Conservation (phyloP, 2,329 filamentous ascomycete species). For the Aspergillus jensenii region DNA sequence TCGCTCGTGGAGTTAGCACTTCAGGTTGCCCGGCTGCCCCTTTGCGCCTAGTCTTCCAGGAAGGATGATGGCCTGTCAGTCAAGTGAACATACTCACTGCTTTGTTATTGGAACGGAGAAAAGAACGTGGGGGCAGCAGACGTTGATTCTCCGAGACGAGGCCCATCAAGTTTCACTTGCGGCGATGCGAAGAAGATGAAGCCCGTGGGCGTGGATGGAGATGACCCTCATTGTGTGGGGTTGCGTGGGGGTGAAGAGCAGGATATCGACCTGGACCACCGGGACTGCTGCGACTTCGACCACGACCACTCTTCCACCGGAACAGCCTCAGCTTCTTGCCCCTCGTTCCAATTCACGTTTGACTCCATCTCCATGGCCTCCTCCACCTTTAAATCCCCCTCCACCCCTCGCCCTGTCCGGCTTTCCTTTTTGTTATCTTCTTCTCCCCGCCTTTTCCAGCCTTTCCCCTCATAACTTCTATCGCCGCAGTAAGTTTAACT, state of each 20-base stretch:
- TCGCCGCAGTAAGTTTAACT: background rate
- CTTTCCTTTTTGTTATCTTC: background rate
- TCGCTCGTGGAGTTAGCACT: no score
- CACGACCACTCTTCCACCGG: background rate
- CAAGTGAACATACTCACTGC: background rate
- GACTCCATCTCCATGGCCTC: conserved; percentile 3
- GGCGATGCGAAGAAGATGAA: background rate
- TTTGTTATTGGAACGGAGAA: background rate
- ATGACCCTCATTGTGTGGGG: conserved; percentile 13
- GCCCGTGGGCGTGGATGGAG: background rate
- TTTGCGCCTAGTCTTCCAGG: background rate
- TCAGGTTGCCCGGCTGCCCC: background rate
- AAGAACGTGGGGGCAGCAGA: conserved; percentile 6
- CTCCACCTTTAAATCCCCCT: conserved; percentile 3
- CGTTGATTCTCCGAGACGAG: background rate
- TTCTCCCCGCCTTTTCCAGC: background rate
- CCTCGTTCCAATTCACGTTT: background rate
- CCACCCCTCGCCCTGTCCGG: background rate
- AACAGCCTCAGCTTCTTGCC: background rate
- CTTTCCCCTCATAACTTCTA: background rate
- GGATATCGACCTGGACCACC: background rate
- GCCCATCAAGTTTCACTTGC: background rate
- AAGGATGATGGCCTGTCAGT: no score
- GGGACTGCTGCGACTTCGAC: background rate
- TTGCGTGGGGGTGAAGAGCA: conserved; percentile 13